Base-by-base conservation (phyloP, 768 basidiomycete genomes). In the Leccinum pellstonianum region DNA sequence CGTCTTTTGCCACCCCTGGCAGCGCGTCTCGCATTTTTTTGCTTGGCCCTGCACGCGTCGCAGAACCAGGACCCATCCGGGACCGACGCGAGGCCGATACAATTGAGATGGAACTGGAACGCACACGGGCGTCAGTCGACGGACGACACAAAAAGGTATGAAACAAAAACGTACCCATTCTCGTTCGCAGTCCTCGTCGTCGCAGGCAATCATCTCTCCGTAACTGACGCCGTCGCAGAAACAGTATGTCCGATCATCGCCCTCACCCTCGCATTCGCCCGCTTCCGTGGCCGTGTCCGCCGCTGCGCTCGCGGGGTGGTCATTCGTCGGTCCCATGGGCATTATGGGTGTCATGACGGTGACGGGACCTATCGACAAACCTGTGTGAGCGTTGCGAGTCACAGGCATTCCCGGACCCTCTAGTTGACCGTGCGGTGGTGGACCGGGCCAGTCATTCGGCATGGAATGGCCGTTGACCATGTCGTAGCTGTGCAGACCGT, bases 151-250 rank as follows among this genome's bases (percentile, higher is more conserved):
- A 23, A 3, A 3, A 23, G 3, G 3, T 23, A 23, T 3, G 2
- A 23, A 21, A 15, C 7, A 54, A 56, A 57, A 50, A 65, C 91
- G 70, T 65, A 95, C 94, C 94, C 94, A 97, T 88, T 95, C 93
- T 59, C 80, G 79, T 66, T 87, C 85, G 76, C 94, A 96, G 49
- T 81, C 79, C 17, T 79, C 77, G 66, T 87, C 91, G 72, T 97
- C 94, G 72, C 94, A 97, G 23, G 87, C 94, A 66, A 97, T 91
- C 94, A 97, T 96, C 77, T 95, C 90, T 38, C 95, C 95, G 66
- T 88, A 95, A 68, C 91, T 93, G 60, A 86, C 81, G 17, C 88
- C 79, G 64, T 91, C 81, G 73, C 95, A 98, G 78, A 87, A 81
- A 75, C 95, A 98, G 70, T 98, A 96, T 14, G 82, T 81, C 66